phyloP scores from a whole-genome alignment of 176 grass and related monocot species.

The Avena sativa region DNA sequence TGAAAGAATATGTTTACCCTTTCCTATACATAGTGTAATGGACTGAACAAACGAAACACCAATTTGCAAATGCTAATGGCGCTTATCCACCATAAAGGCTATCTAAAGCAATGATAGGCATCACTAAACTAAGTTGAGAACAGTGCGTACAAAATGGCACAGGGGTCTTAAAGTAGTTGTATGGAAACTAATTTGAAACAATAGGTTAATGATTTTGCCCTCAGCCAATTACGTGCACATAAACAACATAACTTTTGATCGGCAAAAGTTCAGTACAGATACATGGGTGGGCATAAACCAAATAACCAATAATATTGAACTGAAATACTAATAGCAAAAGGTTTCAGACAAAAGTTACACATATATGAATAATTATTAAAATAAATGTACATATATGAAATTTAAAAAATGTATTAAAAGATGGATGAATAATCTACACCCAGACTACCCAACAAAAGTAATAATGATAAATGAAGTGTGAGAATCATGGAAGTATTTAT shows the following conservation, averaged over 20 bases:
- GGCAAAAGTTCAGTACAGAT: conserved; percentile 11
- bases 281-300: conserved; percentile 26
- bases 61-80: conserved; percentile 21
- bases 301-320: conserved; percentile 7
- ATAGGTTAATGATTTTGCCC: background rate
- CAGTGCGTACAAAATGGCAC: background rate
- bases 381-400: conserved; percentile 18
- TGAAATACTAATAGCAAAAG: conserved; percentile 36
- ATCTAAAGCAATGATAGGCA: conserved; percentile 29
- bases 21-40: background rate
- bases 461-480: conserved; percentile 28
- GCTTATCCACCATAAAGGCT: background rate
- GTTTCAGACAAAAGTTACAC: conserved; percentile 18
- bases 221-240: conserved; percentile 8
- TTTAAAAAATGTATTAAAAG: conserved; percentile 11
- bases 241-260: background rate
- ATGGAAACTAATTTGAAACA: conserved; percentile 27
- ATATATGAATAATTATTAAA: conserved; percentile 18
- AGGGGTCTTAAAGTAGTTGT: background rate
- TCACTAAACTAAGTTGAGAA: conserved; percentile 26
- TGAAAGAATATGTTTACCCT: background rate
- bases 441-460: conserved; percentile 31
- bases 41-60: conserved; percentile 13
- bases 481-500: conserved; percentile 42
- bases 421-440: conserved; percentile 36